Evolutionary conservation across 192 early-diverging fungal genomes (phyloP), one percentile per base, ranked within the genome.

Genomic region (Pilaira anomala): DNA sequence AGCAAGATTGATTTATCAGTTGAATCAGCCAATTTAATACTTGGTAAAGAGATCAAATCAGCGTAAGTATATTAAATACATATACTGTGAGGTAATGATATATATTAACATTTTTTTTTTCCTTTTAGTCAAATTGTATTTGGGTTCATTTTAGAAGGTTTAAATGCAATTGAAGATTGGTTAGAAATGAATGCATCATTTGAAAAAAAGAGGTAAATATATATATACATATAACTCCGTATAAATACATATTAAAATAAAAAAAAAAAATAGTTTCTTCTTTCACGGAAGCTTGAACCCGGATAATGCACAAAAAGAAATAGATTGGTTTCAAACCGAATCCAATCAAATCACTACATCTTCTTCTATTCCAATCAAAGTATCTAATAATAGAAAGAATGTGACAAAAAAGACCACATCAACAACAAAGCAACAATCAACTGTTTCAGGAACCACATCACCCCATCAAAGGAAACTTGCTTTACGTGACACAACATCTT

Each of bases 131-230:
- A 52, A 51, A 48, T 21, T n/a, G 29, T 40, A 6, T 48, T 24
- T 63, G 46, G 30, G n/a, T 22, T 63, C 11, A 49, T 63, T 7
- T 40, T 63, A 33, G 61, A 63, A 50, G 61, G 61, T 19, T 24
- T 39, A 18, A 29, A 50, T 39, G 61, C 61, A 39, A 39, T 63
- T 39, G 21, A 63, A 40, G 30, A n/a, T 18, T 50, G 61, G 49
- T 39, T 50, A 41, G 24, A 25, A 22, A 18, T 52, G 16, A 25
- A 49, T 13, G 25, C 22, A 11, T 33, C 13, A n/a, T 22, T 33
- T 21, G 9, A n/a, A 6, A 30, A 22, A 21, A 21, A 51, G 6
- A 21, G 5, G 39, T 29, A 28, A 55, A 30, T n/a, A n/a, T 30
- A 53, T 7, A 28, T 19, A 19, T 55, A 55, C 26, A 30, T 55